These are phyloP conservation scores for Catenaria anguillulae DNA, from an alignment of 371 early-diverging fungal genomes.

Conservation along the genomic window DNA sequence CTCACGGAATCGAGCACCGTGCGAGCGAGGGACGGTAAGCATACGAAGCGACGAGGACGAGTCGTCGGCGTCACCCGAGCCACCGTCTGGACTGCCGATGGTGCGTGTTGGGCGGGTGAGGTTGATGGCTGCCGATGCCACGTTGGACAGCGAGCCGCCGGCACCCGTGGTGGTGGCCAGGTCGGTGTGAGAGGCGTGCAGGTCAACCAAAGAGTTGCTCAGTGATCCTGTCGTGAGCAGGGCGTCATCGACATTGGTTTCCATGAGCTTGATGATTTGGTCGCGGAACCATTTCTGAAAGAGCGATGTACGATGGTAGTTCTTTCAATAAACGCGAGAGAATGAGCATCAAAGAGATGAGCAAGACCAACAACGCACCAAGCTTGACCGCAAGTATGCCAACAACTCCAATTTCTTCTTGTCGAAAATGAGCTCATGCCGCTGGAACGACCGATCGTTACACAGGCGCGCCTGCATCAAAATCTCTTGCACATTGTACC, in stretches of 20 bases:
- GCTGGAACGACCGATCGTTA: conserved; percentile 53
- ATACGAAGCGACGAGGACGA: neutral
- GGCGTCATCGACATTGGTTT: conserved; percentile 2
- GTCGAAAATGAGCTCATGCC: conserved; percentile 72
- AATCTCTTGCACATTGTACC: conserved; percentile 42
- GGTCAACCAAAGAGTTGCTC: neutral
- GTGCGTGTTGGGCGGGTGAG: neutral
- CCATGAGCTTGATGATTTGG: conserved; percentile 41
- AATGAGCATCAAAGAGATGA: conserved; percentile 3
- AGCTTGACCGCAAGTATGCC: conserved; percentile 62
- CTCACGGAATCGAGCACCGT: conserved; percentile 15
- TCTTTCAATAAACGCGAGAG: neutral
- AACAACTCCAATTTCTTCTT: conserved; percentile 50
- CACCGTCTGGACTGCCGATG: too few species aligned
- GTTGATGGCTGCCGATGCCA: too few species aligned
- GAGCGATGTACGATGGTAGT: too few species aligned
- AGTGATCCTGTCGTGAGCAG: neutral
- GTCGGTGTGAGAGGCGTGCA: neutral
- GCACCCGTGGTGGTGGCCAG: neutral
- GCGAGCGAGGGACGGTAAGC: neutral
- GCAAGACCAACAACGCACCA: conserved; percentile 37
- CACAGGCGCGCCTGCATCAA: conserved; percentile 59
- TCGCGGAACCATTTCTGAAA: conserved; percentile 53
- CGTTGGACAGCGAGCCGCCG: too few species aligned
- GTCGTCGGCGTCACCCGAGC: neutral